Percentiles rank a stretch among this genome's conserved stretches.
Evolutionary conservation across 306 rosid genomes (phyloP).

Genomic region (Medicago arabica): DNA sequence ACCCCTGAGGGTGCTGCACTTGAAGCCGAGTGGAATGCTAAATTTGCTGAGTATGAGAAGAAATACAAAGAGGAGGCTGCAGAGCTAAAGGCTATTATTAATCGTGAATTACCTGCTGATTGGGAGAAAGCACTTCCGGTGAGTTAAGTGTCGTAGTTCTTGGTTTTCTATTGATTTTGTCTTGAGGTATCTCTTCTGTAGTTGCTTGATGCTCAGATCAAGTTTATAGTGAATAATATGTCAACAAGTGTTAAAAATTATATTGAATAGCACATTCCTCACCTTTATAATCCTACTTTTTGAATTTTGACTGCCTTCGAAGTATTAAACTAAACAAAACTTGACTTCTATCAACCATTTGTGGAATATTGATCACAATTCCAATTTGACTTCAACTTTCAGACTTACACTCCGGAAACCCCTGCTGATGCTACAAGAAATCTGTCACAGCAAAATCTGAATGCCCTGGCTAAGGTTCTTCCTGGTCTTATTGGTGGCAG

Average conservation of each 20-base stretch:
- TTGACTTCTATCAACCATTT: conserved; percentile 6
- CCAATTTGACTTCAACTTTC: conserved; percentile 44
- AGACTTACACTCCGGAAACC: conserved; percentile 91
- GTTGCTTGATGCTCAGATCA: not conserved
- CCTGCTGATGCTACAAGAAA: conserved; percentile 96
- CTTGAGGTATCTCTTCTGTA: conserved; percentile 12
- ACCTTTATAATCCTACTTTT: conserved; percentile 22
- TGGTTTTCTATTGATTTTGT: conserved; percentile 25
- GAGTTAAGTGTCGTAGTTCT: conserved; percentile 48
- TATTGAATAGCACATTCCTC: conserved; percentile 9
- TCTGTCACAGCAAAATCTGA: conserved; percentile 79
- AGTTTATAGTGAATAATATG: conserved; percentile 5
- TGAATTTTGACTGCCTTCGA: conserved; percentile 32
- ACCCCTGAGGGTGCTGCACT: conserved; percentile 68
- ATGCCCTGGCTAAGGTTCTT: conserved; percentile 87
- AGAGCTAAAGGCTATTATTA: conserved; percentile 71
- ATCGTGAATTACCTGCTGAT: conserved; percentile 82
- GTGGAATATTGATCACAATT: conserved; percentile 36
- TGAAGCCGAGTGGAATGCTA: conserved; percentile 94
- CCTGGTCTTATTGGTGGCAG: conserved; percentile 98
- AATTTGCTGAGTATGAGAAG: conserved; percentile 91
- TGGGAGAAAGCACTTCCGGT: conserved; percentile 99
- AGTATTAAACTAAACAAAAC: conserved; percentile 8
- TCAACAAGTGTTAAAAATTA: not conserved
- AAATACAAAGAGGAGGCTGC: conserved; percentile 87